Conservation (phyloP, 2,329 filamentous ascomycete species). For the Pestalotiopsis sp. region DNA sequence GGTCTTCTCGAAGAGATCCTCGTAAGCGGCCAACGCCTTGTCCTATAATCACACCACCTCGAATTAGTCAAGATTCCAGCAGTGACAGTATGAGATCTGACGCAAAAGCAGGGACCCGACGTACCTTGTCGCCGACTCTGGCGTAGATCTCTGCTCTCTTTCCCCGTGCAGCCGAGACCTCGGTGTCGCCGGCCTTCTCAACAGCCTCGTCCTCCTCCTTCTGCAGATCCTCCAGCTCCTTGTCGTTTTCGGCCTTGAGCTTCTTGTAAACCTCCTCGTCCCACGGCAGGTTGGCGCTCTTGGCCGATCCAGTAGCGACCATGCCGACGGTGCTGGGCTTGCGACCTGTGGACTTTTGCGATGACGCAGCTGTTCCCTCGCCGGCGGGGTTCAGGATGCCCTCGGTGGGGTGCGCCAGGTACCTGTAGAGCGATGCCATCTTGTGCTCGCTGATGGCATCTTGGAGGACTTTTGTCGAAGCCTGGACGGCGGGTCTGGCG, state of each 20-base stretch:
- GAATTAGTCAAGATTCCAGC: conserved; percentile 16
- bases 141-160: conserved; percentile 98
- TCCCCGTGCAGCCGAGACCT: conserved; percentile 87
- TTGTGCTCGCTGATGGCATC: conserved; percentile 82
- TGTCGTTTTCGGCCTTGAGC: conserved; percentile 76
- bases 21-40: conserved; percentile 89
- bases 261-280: conserved; percentile 85
- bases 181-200: conserved; percentile 95
- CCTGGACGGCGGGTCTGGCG: conserved; percentile 66
- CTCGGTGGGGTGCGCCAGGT: conserved; percentile 79
- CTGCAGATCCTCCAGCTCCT: conserved; percentile 74
- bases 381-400: conserved; percentile 79
- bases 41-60: conserved; percentile 61
- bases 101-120: conserved; percentile 15
- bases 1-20: conserved; percentile 96
- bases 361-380: conserved; percentile 57
- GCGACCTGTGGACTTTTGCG: conserved; percentile 61
- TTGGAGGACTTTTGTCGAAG: conserved; percentile 73
- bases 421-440: conserved; percentile 86
- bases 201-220: conserved; percentile 92
- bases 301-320: conserved; percentile 71
- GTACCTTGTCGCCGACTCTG: conserved; percentile 91
- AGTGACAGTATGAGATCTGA: not conserved
- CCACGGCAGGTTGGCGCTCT: conserved; percentile 78
- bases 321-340: conserved; percentile 75